phyloP scores from a whole-genome alignment of 805 yeast genomes.

The Metschnikowia baotianmanensis region DNA sequence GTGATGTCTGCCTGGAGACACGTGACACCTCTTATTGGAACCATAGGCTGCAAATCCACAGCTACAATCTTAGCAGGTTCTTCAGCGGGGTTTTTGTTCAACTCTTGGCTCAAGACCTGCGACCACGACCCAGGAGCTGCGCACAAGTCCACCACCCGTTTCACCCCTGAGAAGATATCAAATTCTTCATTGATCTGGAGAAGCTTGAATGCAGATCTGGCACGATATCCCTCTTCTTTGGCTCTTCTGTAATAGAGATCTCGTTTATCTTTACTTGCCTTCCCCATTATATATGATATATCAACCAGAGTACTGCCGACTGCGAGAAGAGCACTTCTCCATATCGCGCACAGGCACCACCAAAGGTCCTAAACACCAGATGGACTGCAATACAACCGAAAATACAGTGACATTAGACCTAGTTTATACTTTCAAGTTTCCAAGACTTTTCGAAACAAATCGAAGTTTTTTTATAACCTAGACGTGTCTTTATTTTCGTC shows the following conservation, averaged over 20 bases:
- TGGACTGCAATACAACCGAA: too few relatives aligned
- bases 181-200: conserved; percentile 90
- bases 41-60: conserved; percentile 96
- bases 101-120: conserved; percentile 79
- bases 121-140: conserved; percentile 88
- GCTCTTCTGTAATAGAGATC: conserved; percentile 91
- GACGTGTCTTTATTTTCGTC: neutral
- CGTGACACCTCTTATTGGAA: conserved; percentile 89
- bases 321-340: conserved; percentile 6
- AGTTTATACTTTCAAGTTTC: too few relatives aligned
- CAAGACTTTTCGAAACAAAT: too few relatives aligned
- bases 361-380: too few relatives aligned
- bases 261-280: conserved; percentile 90
- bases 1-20: conserved; percentile 96
- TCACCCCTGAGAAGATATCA: conserved; percentile 68
- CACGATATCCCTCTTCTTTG: conserved; percentile 97
- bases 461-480: too few relatives aligned
- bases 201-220: conserved; percentile 92
- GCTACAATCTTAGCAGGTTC: conserved; percentile 74
- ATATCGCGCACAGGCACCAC: conserved; percentile 6
- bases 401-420: too few relatives aligned
- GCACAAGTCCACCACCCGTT: conserved; percentile 90
- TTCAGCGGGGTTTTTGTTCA: conserved; percentile 32
- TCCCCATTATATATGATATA: conserved; percentile 52
- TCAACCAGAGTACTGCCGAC: neutral